A percentile compares a stretch with the other conserved stretches of the same genome.
Conservation (phyloP, 768 basidiomycete species). For the Boletus speciosus region DNA sequence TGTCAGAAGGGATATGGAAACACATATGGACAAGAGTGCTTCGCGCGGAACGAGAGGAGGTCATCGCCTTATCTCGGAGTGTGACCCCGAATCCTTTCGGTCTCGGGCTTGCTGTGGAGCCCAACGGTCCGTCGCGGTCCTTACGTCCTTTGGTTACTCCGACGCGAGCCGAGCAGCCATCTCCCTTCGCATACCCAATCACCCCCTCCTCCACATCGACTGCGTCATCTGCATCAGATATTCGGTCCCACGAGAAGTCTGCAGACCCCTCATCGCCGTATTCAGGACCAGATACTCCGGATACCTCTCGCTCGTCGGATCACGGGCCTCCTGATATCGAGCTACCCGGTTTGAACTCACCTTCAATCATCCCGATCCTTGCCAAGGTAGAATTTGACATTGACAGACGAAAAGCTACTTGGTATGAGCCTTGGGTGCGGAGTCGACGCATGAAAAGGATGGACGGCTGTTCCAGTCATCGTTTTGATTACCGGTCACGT, state of each 20-base stretch:
- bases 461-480: conserved; percentile 38
- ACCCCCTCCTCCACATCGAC: conserved; percentile 46
- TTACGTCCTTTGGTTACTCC: conserved; percentile 50
- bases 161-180: conserved; percentile 37
- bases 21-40: conserved; percentile 77
- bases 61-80: conserved; percentile 32
- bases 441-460: conserved; percentile 59
- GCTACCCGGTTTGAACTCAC: conserved; percentile 61
- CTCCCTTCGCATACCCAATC: conserved; percentile 29
- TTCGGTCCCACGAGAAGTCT: conserved; percentile 46
- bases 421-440: conserved; percentile 84
- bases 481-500: conserved; percentile 22
- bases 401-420: conserved; percentile 70
- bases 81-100: conserved; percentile 40
- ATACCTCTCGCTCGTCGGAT: conserved; percentile 43
- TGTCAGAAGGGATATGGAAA: conserved; percentile 87
- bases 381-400: conserved; percentile 97
- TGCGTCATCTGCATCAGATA: conserved; percentile 52
- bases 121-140: conserved; percentile 26
- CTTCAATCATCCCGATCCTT: conserved; percentile 74
- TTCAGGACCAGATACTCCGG: conserved; percentile 51
- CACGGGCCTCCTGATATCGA: conserved; percentile 49
- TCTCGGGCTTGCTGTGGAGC: conserved; percentile 42
- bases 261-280: conserved; percentile 42
- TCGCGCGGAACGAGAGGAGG: conserved; percentile 53